phyloP scores from a whole-genome alignment of 306 rosid genomes.

The Prunus mira region DNA sequence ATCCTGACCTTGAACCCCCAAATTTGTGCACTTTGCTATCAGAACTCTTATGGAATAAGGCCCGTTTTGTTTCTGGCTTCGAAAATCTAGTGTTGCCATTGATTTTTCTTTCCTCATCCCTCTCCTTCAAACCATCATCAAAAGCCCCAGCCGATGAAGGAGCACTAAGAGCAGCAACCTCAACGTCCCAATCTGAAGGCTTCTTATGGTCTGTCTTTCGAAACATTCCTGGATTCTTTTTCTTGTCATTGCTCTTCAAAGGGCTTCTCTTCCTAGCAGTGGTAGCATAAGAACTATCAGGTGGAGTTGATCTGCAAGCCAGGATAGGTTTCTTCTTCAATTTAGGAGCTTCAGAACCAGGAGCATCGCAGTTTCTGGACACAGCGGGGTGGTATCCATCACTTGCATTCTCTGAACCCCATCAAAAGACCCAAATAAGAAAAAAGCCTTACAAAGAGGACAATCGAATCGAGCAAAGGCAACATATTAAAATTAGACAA shows the following conservation, averaged over 20 bases:
- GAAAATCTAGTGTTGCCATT: constrained; percentile 41
- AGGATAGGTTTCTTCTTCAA: constrained; percentile 43
- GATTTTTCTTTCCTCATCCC: constrained; percentile 50
- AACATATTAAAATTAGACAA: neutral
- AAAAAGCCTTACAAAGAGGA: neutral
- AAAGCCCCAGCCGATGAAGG: constrained; percentile 28
- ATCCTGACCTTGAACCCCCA: constrained; percentile 59
- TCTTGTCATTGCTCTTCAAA: constrained; percentile 39
- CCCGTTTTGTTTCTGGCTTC: constrained; percentile 53
- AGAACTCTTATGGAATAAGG: constrained; percentile 45
- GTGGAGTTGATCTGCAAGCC: constrained; percentile 47
- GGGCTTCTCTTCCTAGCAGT: constrained; percentile 50
- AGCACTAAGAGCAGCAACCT: constrained; percentile 33
- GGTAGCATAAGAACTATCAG: constrained; percentile 54
- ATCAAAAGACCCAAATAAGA: constrained; percentile 14
- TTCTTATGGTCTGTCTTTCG: constrained; percentile 44
- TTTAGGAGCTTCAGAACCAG: constrained; percentile 44
- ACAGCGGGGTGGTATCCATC: constrained; percentile 55
- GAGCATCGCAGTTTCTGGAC: constrained; percentile 42
- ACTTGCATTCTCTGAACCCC: constrained; percentile 54
- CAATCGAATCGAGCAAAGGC: neutral
- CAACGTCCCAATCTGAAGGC: constrained; percentile 51
- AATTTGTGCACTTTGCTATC: constrained; percentile 51
- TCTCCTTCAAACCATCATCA: constrained; percentile 40
- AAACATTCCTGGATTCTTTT: constrained; percentile 35